These are phyloP conservation scores for Punctularia strigosozonata DNA, from an alignment of 768 basidiomycete genomes.

Conservation along the genomic window DNA sequence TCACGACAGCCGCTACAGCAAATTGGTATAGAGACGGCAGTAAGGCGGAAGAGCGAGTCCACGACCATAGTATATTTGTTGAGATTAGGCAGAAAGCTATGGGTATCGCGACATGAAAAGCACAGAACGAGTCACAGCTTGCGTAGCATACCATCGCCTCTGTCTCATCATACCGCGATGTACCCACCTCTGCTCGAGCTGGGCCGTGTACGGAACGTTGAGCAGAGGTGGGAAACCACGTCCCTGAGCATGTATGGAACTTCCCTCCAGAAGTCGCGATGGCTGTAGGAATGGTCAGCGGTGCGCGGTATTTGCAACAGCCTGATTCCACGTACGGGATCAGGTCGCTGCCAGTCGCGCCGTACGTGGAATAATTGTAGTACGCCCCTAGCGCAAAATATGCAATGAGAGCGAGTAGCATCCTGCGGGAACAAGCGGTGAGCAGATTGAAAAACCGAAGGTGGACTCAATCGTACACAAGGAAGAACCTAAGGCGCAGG, in stretches of 20 bases:
- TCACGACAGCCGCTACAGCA: too few relatives aligned
- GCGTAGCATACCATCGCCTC: neutral
- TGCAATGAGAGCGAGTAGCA: conserved; percentile 49
- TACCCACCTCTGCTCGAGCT: conserved; percentile 60
- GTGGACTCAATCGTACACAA: conserved; percentile 41
- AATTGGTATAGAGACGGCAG: too few relatives aligned
- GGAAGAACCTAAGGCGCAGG: too few relatives aligned
- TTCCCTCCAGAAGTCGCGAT: conserved; percentile 86
- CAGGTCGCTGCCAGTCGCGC: conserved; percentile 70
- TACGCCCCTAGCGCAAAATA: conserved; percentile 78
- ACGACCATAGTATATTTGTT: too few relatives aligned
- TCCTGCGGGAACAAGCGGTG: conserved; percentile 19
- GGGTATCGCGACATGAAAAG: neutral
- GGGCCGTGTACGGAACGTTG: conserved; percentile 55
- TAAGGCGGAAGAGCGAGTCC: too few relatives aligned
- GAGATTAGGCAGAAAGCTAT: too few relatives aligned
- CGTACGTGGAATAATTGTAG: conserved; percentile 82
- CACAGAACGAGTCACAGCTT: neutral
- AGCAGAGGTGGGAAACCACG: conserved; percentile 67
- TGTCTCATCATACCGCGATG: conserved; percentile 47
- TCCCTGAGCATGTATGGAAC: conserved; percentile 79
- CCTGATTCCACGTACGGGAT: conserved; percentile 84
- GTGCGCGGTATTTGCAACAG: neutral
- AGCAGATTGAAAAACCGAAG: neutral
- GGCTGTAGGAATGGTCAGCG: conserved; percentile 28